Evolutionary conservation across 177 flowering plant species (phyloP).

Genomic region (Vitis hybrid): DNA sequence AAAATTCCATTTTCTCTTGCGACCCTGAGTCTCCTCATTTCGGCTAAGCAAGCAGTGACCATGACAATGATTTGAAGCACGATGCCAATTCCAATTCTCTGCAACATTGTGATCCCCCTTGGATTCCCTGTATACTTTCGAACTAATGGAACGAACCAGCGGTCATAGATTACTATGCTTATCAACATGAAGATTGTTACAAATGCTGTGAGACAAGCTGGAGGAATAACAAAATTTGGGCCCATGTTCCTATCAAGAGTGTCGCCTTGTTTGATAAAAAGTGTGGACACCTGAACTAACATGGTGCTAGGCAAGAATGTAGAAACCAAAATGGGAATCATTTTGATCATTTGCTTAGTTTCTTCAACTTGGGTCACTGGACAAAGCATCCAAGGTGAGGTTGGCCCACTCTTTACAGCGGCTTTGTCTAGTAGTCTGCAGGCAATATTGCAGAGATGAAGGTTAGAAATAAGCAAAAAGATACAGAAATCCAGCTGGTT

Average conservation of each 20-base stretch:
- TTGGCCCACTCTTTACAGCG: slow-evolving; percentile 28
- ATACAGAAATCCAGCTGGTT: too few species aligned
- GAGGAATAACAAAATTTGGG: slow-evolving; percentile 48
- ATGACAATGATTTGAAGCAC: slow-evolving; percentile 45
- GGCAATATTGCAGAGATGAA: neutral
- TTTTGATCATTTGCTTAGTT: slow-evolving; percentile 66
- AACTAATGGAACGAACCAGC: slow-evolving; percentile 33
- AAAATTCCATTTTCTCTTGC: slow-evolving; percentile 30
- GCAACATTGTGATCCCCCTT: slow-evolving; percentile 63
- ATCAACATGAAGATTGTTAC: slow-evolving; percentile 51
- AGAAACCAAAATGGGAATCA: slow-evolving; percentile 42
- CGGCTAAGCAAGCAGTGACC: slow-evolving; percentile 39
- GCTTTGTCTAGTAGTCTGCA: slow-evolving; percentile 60
- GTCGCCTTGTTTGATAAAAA: slow-evolving; percentile 58
- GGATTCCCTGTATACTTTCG: slow-evolving; percentile 53
- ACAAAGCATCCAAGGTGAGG: slow-evolving; percentile 42
- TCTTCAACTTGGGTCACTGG: slow-evolving; percentile 62
- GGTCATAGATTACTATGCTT: slow-evolving; percentile 51
- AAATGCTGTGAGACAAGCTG: slow-evolving; percentile 53
- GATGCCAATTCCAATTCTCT: slow-evolving; percentile 62
- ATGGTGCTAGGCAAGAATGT: slow-evolving; percentile 46
- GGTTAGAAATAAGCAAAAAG: too few species aligned
- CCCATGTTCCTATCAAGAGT: slow-evolving; percentile 45
- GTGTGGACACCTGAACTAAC: slow-evolving; percentile 36
- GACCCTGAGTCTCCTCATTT: slow-evolving; percentile 42